Conservation (phyloP, 345 rosid genomes). For the Brassica cretica region DNA sequence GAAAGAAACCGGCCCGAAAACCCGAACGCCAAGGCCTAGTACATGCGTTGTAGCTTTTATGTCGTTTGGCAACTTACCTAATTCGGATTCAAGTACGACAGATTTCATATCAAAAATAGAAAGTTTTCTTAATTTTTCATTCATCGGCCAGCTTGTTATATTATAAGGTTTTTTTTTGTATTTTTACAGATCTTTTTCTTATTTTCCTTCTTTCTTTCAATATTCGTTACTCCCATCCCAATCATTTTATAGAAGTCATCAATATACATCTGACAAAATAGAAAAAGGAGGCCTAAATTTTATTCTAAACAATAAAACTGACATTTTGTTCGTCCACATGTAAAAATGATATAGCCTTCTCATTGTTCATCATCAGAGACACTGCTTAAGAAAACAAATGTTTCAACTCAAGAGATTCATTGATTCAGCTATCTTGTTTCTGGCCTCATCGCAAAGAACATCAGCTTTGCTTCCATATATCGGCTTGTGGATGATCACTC, state of each 20-base stretch:
- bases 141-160: not conserved
- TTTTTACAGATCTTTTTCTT: too few species aligned
- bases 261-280: too few species aligned
- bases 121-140: not conserved
- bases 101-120: not conserved
- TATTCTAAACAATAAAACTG: slow-evolving; percentile 1
- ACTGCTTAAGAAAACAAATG: not conserved
- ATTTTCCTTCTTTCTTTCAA: too few species aligned
- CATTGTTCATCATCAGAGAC: slow-evolving; percentile 1
- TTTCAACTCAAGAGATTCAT: slow-evolving; percentile 36
- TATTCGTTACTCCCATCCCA: too few species aligned
- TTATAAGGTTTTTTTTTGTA: not conserved
- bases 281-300: not conserved
- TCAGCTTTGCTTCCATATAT: slow-evolving; percentile 65
- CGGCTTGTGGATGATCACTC: slow-evolving; percentile 73
- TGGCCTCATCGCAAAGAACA: slow-evolving; percentile 62
- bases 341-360: slow-evolving; percentile 9
- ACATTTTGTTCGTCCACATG: slow-evolving; percentile 10
- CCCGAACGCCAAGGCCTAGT: not conserved
- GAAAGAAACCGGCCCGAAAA: too few species aligned
- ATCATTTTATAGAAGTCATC: too few species aligned
- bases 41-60: not conserved
- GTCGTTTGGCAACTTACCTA: slow-evolving; percentile 20
- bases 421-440: slow-evolving; percentile 54
- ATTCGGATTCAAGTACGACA: not conserved